A percentile compares a stretch with the other conserved stretches of the same genome.
phyloP scores from a whole-genome alignment of 108 stramenopile species.

The Nannochloropsis oceanica region DNA sequence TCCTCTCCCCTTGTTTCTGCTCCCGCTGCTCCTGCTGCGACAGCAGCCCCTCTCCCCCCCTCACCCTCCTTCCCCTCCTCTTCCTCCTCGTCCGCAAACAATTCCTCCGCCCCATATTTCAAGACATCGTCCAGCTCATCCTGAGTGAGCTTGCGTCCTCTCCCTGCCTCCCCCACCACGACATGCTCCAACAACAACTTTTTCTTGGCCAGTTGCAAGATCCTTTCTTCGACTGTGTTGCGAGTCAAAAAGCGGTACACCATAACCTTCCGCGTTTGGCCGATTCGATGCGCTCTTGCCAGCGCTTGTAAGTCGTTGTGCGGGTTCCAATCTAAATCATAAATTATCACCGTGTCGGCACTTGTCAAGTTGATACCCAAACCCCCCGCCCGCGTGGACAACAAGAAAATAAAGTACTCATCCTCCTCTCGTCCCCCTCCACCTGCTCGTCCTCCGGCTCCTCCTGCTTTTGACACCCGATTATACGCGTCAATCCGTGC shows the following conservation, averaged over 20 bases:
- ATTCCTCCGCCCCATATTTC: conserved; percentile 43
- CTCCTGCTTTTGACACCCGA: conserved; percentile 19
- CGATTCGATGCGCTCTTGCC: conserved; percentile 91
- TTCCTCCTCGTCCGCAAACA: conserved; percentile 7
- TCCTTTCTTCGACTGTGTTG: conserved; percentile 13
- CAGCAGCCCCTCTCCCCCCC: conserved; percentile 25
- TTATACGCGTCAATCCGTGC: conserved; percentile 87
- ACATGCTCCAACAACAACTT: conserved; percentile 42
- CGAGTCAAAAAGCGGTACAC: conserved; percentile 16
- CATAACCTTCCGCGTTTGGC: conserved; percentile 51
- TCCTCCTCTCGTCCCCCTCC: conserved; percentile 42
- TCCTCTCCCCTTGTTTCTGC: conserved; percentile 9
- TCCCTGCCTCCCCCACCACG: conserved; percentile 34
- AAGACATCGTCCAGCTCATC: not conserved
- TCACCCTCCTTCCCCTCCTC: not conserved
- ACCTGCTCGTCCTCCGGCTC: not conserved
- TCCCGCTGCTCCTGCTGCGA: conserved; percentile 7
- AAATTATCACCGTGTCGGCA: conserved; percentile 92
- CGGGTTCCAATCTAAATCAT: conserved; percentile 97
- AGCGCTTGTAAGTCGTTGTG: conserved; percentile 92
- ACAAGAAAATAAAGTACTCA: conserved; percentile 68
- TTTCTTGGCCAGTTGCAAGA: conserved; percentile 16
- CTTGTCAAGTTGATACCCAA: conserved; percentile 85
- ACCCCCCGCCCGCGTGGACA: conserved; percentile 82
- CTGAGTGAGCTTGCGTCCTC: conserved; percentile 44